Evolutionary conservation across 306 rosid genomes (phyloP), one percentile per base, ranked within the genome.

Genomic region (Quercus wislizeni): DNA sequence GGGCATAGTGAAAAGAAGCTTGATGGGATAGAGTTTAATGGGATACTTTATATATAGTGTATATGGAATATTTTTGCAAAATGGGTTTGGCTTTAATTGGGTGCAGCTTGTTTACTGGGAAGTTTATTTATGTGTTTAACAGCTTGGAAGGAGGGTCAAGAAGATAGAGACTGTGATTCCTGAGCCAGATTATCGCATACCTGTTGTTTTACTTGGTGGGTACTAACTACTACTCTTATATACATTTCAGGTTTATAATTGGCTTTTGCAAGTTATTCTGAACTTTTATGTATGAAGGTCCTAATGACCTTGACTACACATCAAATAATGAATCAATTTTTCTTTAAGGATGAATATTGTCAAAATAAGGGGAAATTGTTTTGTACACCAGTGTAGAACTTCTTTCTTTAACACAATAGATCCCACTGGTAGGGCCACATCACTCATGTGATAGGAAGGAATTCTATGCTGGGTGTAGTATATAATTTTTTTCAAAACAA

Each of bases 151-250:
- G 88, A 89, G 70, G 85, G 84, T 75, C 73, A 79, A 55, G 77
- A 87, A 71, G 82, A 85, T 86, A 64, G 94, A 85, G 86, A 91
- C 93, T 9, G 98, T 92, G 80, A 77, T 95, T 76, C 98, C 99
- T 3, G 92, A 92, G 75, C 94, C 98, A 30, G 99, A 95, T 87
- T 95, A 95, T 72, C 80, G 99, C 73, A 89, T 95, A 89, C 96
- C 99, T 4, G 69, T 92, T 76, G 98, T 92, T 61, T 87, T 95
- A 67, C 93, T 95, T 3, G 99, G 99, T 95, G 51, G 58, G 83
- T 85, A 77, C 80, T 73, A 43, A 41, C 80, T 78, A 74, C 77
- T 74, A 76, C 76, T 74, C 83, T 71, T 62, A 69, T 59, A 51
- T 21, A 1, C 52, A 77, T 72, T 63, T 67, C 41, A 69, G 74